Conservation (phyloP, 257 asterid genomes). For the Mentha longifolia region DNA sequence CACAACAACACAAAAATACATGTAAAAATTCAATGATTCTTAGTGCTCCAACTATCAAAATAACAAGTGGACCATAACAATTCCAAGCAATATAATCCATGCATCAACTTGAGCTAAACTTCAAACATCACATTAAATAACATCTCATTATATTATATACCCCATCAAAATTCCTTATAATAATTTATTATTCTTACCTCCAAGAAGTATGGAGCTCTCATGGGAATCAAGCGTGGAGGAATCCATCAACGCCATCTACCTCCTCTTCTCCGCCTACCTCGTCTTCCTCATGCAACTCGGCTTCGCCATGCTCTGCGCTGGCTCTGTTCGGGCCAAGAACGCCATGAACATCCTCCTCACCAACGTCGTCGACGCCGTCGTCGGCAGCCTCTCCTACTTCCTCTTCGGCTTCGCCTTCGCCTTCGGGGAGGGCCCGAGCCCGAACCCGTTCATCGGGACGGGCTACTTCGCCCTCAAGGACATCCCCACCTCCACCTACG, state of each 20-base stretch:
- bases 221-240: conserved; percentile 68
- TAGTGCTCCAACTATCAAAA: conserved; percentile 36
- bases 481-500: conserved; percentile 45
- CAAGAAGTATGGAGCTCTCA: conserved; percentile 54
- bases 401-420: conserved; percentile 73
- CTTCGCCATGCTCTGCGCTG: conserved; percentile 78
- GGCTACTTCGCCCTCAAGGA: conserved; percentile 55
- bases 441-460: conserved; percentile 57
- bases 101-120: conserved; percentile 40
- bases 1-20: background rate
- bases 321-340: conserved; percentile 73
- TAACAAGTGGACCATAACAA: conserved; percentile 30
- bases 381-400: conserved; percentile 69
- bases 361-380: conserved; percentile 72
- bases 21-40: conserved; percentile 25
- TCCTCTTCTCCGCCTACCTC: conserved; percentile 65
- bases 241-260: conserved; percentile 61
- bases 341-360: conserved; percentile 79
- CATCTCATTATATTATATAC: background rate
- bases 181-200: background rate
- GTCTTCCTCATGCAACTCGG: conserved; percentile 77
- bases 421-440: conserved; percentile 52
- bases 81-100: background rate
- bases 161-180: too few relatives aligned
- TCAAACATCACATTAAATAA: conserved; percentile 23